Conservation (phyloP, 768 basidiomycete species). For the Lactifluus subvellereus region DNA sequence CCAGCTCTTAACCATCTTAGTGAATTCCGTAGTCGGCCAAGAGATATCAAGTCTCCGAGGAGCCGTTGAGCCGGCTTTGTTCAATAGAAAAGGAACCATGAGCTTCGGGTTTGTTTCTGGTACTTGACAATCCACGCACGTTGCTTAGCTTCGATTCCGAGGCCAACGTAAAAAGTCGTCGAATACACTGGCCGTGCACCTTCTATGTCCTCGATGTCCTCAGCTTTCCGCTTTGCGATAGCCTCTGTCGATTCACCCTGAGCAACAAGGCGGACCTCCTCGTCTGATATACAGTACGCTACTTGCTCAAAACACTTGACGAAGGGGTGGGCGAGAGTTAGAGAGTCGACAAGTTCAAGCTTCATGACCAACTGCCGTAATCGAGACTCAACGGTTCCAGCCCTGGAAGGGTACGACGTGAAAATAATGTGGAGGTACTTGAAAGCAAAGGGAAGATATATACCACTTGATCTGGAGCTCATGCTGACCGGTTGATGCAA, state of each 20-base stretch:
- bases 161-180: constrained; percentile 97
- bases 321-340: constrained; percentile 91
- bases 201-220: constrained; percentile 72
- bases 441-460: constrained; percentile 26
- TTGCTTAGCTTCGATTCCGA: constrained; percentile 86
- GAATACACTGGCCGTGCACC: constrained; percentile 78
- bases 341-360: constrained; percentile 90
- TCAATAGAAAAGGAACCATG: constrained; percentile 10
- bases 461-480: constrained; percentile 95
- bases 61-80: constrained; percentile 65
- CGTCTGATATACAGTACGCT: constrained; percentile 75
- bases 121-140: constrained; percentile 45
- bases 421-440: background rate
- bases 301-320: constrained; percentile 90
- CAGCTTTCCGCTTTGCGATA: constrained; percentile 64
- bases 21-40: constrained; percentile 94
- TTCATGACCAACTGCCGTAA: constrained; percentile 97
- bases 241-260: constrained; percentile 79
- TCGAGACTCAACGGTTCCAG: constrained; percentile 98
- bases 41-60: constrained; percentile 90
- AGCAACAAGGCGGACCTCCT: constrained; percentile 83
- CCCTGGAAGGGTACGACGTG: constrained; percentile 36
- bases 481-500: constrained; percentile 77
- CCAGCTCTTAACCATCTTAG: constrained; percentile 90
- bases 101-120: constrained; percentile 14